These are phyloP conservation scores for Sungouiozyma ichnusensis DNA, from an alignment of 805 yeast genomes.

Conservation along the genomic window DNA sequence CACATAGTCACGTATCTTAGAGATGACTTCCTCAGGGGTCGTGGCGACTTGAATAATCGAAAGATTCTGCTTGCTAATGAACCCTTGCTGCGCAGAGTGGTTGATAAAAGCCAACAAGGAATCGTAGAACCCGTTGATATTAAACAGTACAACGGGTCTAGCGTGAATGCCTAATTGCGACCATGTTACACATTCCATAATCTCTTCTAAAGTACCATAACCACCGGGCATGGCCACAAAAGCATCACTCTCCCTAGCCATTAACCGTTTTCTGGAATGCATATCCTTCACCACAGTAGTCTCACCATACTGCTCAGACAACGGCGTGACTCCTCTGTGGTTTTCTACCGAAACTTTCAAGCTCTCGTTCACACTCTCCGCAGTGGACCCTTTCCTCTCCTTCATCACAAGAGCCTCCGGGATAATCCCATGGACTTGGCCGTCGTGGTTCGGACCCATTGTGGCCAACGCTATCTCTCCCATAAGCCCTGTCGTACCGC, in stretches of 20 bases:
- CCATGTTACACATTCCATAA: slow-evolving; percentile 88
- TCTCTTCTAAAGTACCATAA: slow-evolving; percentile 80
- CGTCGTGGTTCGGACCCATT: slow-evolving; percentile 34
- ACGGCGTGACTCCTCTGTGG: slow-evolving; percentile 57
- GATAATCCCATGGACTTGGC: slow-evolving; percentile 74
- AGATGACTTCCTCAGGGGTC: slow-evolving; percentile 58
- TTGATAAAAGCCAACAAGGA: slow-evolving; percentile 51
- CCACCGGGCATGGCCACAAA: slow-evolving; percentile 91
- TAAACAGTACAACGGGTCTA: slow-evolving; percentile 70
- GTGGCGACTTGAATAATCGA: slow-evolving; percentile 59
- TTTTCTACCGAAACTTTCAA: slow-evolving; percentile 45
- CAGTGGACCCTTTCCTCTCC: slow-evolving; percentile 39
- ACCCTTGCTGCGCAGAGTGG: slow-evolving; percentile 52
- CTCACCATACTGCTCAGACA: slow-evolving; percentile 50
- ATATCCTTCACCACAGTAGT: slow-evolving; percentile 77
- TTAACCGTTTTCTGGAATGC: slow-evolving; percentile 80
- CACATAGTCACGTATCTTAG: slow-evolving; percentile 46
- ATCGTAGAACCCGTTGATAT: slow-evolving; percentile 73
- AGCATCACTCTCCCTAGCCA: slow-evolving; percentile 81
- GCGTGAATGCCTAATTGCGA: slow-evolving; percentile 77
- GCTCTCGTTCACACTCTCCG: slow-evolving; percentile 20
- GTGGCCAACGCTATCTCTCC: slow-evolving; percentile 63
- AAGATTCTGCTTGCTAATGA: slow-evolving; percentile 57
- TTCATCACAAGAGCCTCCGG: slow-evolving; percentile 73
- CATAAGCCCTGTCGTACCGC: slow-evolving; percentile 82